Percentiles rank a stretch among this genome's conserved stretches.
Conservation (phyloP, 768 basidiomycete genomes). For the Mycena metata region DNA sequence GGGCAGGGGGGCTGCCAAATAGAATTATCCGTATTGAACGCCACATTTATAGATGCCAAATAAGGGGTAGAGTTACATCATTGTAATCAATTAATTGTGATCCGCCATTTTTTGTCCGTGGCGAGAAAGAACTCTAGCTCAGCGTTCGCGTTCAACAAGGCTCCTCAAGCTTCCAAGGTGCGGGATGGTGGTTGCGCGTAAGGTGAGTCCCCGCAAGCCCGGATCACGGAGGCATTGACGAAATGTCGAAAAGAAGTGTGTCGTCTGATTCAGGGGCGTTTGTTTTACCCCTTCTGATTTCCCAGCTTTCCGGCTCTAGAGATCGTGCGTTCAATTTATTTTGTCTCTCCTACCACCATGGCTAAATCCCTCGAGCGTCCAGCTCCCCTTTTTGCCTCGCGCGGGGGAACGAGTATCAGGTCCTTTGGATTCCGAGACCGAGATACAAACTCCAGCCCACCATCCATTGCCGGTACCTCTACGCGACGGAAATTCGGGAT, state of each 20-base stretch:
- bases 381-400: conserved; percentile 20
- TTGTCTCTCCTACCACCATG: conserved; percentile 21
- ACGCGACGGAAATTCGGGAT: conserved; percentile 32
- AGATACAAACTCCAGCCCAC: conserved; percentile 26
- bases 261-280: not conserved
- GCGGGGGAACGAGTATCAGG: conserved; percentile 32
- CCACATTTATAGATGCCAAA: too few species aligned
- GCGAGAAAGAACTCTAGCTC: too few species aligned
- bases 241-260: not conserved
- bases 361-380: conserved; percentile 22
- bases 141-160: too few species aligned
- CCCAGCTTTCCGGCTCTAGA: not conserved
- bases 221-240: not conserved
- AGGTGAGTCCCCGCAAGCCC: too few species aligned
- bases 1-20: too few species aligned
- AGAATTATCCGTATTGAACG: too few species aligned
- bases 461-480: conserved; percentile 32
- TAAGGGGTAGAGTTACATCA: too few species aligned
- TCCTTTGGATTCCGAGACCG: conserved; percentile 26
- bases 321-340: not conserved
- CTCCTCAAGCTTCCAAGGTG: too few species aligned
- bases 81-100: too few species aligned
- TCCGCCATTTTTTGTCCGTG: too few species aligned
- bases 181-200: too few species aligned
- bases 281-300: conserved; percentile 20